Percentiles rank a stretch among this genome's conserved stretches.
These are phyloP conservation scores for Neopestalotiopsis sp. DNA, from an alignment of 2,329 filamentous ascomycete species.

Conservation along the genomic window DNA sequence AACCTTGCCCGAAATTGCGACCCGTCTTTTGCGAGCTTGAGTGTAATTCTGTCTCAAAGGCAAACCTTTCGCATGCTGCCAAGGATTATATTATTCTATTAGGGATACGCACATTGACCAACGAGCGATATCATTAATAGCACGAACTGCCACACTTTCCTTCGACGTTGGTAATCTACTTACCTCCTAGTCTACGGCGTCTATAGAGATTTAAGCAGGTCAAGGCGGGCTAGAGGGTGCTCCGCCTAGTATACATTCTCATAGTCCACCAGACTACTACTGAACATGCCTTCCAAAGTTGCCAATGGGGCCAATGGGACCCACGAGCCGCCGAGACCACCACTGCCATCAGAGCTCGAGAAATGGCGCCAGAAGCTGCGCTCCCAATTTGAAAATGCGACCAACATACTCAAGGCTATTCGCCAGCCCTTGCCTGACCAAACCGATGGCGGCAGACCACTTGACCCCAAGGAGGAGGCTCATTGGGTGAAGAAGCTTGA, in stretches of 20 bases:
- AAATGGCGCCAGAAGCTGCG: slow-evolving; percentile 1
- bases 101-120: neutral
- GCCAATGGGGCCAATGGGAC: neutral
- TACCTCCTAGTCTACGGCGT: neutral
- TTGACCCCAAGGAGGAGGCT: slow-evolving; percentile 3
- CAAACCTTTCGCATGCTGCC: neutral
- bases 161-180: neutral
- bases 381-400: neutral
- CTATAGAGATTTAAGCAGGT: neutral
- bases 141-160: neutral
- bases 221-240: too few species aligned
- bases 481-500: slow-evolving; percentile 8
- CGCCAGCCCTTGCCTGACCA: neutral
- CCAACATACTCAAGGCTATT: neutral
- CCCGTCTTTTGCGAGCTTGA: neutral
- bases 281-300: neutral
- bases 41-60: neutral
- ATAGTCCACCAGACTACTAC: neutral
- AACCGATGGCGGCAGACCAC: slow-evolving; percentile 1
- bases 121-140: neutral
- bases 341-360: neutral
- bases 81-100: neutral
- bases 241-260: neutral
- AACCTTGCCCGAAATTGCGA: neutral
- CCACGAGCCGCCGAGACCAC: neutral